Evolutionary conservation across 306 rosid genomes (phyloP), one percentile per base, ranked within the genome.

Genomic region (Gynostemma pentaphyllum): DNA sequence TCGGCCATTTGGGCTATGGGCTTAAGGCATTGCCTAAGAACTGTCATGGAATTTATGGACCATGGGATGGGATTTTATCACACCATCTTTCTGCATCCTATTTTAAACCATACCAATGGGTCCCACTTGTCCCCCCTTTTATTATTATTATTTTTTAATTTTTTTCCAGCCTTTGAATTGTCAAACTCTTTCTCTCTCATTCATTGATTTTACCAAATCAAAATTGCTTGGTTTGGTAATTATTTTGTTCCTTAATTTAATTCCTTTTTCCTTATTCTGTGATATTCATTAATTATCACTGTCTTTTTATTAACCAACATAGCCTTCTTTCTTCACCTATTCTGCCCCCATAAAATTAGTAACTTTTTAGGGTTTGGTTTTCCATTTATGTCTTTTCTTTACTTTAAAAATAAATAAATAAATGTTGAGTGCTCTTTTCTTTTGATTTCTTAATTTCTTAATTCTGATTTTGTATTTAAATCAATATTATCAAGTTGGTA

Each of bases 1-100:
- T 55, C 44, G 62, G 44, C 62, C 62, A 55, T 16, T 55, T 55
- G 44, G 62, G 27, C 62, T 32, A 55, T 32, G 62, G 62, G 62
- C 44, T 18, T 15, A 32, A 39, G 29, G 42, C 4, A 41, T 40
- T 16, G 62, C 15, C 21, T 13, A 52, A 52, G 39, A 52, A 32
- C 24, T 18, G 62, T 55, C 42, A 32, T 16, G 30, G 37, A 52
- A 52, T 5, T 52, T 26, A 2, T 5, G n/a, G 32, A n/a, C n/a
- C n/a, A n/a, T n/a, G n/a, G n/a, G n/a, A n/a, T n/a, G n/a, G n/a
- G n/a, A n/a, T n/a, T n/a, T n/a, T n/a, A n/a, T n/a, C n/a, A n/a
- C n/a, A n/a, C n/a, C n/a, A n/a, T n/a, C n/a, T n/a, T n/a, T n/a
- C n/a, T n/a, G 16, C 57, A 12, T 51, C 36, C 16, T n/a, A 24